Conservation (phyloP, 805 yeast species). For the Wickerhamiella slavikovae region DNA sequence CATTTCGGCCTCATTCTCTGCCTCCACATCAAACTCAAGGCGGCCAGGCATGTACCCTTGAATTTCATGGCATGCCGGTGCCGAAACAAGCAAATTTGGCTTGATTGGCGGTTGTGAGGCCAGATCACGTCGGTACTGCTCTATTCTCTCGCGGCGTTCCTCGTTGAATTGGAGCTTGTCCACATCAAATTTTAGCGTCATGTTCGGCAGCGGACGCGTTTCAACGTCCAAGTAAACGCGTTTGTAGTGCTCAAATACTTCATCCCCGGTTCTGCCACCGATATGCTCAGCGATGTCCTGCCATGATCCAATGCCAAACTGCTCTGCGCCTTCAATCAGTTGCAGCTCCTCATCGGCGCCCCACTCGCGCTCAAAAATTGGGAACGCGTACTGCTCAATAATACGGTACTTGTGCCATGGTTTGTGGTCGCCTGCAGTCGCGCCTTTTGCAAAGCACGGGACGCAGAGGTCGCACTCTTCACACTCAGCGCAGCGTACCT, state of each 20-base stretch:
- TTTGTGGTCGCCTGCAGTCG: constrained; percentile 61
- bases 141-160: constrained; percentile 49
- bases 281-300: constrained; percentile 93
- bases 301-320: constrained; percentile 90
- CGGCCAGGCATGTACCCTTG: constrained; percentile 99
- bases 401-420: constrained; percentile 88
- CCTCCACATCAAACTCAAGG: constrained; percentile 87
- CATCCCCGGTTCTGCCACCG: constrained; percentile 81
- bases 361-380: constrained; percentile 79
- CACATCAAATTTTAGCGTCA: constrained; percentile 48
- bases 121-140: constrained; percentile 34
- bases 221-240: constrained; percentile 45
- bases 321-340: constrained; percentile 78
- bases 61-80: constrained; percentile 88
- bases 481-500: constrained; percentile 84
- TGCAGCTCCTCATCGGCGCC: constrained; percentile 95
- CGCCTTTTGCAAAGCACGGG: constrained; percentile 83
- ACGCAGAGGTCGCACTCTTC: constrained; percentile 93
- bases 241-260: constrained; percentile 68
- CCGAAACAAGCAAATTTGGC: constrained; percentile 74
- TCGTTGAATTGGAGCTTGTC: constrained; percentile 50
- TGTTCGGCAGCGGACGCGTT: constrained; percentile 76
- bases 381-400: constrained; percentile 86
- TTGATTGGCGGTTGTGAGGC: constrained; percentile 75
- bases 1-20: constrained; percentile 90